Evolutionary conservation across 768 basidiomycete species (phyloP).

Genomic region (Infundibulicybe gibba): DNA sequence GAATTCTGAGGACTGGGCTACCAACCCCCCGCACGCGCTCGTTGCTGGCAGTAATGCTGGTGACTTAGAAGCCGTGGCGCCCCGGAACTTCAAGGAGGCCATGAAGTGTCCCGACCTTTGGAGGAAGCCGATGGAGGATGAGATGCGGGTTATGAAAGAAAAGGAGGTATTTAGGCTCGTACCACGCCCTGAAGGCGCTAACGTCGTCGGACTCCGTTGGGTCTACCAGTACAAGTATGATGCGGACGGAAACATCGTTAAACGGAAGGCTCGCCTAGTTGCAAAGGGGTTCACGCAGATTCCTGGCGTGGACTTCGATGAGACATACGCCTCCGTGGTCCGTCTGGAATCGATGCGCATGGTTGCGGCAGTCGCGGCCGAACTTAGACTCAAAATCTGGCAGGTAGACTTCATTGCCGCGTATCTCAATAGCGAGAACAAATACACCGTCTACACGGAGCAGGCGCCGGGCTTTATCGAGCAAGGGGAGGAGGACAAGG

Average conservation of each 20-base stretch:
- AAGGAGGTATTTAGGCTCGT: constrained; percentile 17
- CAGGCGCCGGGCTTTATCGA: constrained; percentile 10
- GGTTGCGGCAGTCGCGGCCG: constrained; percentile 21
- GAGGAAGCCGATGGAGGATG: constrained; percentile 11
- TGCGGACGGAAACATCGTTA: constrained; percentile 16
- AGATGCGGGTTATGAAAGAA: constrained; percentile 10
- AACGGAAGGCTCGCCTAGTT: constrained; percentile 22
- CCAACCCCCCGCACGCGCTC: constrained; percentile 1
- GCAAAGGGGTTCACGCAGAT: constrained; percentile 27
- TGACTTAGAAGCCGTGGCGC: neutral
- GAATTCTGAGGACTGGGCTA: neutral
- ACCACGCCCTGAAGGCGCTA: constrained; percentile 10
- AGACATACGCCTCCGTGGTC: constrained; percentile 14
- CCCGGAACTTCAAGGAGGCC: constrained; percentile 8
- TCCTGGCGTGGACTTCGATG: constrained; percentile 26
- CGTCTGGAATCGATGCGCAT: constrained; percentile 13
- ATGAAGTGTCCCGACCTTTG: constrained; percentile 12
- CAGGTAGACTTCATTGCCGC: constrained; percentile 29
- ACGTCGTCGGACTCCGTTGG: constrained; percentile 13
- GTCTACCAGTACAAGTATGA: constrained; percentile 26
- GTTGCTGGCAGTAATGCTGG: constrained; percentile 1
- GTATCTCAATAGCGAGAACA: constrained; percentile 26
- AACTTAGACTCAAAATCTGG: constrained; percentile 21
- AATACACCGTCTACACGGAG: constrained; percentile 11
- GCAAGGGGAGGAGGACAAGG: constrained; percentile 10